Conservation (phyloP, 129 eudicot species). For the Flaveria ramosissima region DNA sequence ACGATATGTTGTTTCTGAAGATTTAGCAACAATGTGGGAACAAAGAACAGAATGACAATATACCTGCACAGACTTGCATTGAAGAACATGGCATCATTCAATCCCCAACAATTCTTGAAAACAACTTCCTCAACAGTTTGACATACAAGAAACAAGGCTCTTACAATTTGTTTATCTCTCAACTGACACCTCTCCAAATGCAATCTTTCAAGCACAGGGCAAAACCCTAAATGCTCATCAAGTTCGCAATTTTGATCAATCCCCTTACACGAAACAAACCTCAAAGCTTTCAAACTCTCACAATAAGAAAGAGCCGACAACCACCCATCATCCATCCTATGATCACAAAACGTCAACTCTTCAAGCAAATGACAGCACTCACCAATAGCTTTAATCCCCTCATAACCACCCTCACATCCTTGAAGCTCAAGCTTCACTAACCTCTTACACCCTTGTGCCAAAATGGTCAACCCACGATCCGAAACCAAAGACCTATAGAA, state of each 20-base stretch:
- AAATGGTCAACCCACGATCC: slow-evolving; percentile 79
- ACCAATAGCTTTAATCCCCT: slow-evolving; percentile 78
- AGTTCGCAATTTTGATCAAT: slow-evolving; percentile 50
- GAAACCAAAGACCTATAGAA: slow-evolving; percentile 58
- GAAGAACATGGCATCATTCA: slow-evolving; percentile 62
- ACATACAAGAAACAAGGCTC: slow-evolving; percentile 70
- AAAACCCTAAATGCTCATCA: slow-evolving; percentile 62
- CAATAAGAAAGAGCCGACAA: slow-evolving; percentile 68
- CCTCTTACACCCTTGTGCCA: slow-evolving; percentile 84
- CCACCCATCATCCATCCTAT: slow-evolving; percentile 85
- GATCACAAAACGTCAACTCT: slow-evolving; percentile 62
- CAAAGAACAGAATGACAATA: background rate
- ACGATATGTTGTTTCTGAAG: background rate
- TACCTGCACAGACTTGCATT: slow-evolving; percentile 67
- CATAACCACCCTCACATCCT: slow-evolving; percentile 84
- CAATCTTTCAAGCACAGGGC: slow-evolving; percentile 55
- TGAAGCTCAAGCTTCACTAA: slow-evolving; percentile 75
- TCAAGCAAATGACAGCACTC: slow-evolving; percentile 85
- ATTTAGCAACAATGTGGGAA: slow-evolving; percentile 8
- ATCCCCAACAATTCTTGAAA: slow-evolving; percentile 74
- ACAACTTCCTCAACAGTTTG: slow-evolving; percentile 48
- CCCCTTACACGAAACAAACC: slow-evolving; percentile 57
- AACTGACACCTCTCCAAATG: slow-evolving; percentile 82
- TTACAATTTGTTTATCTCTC: slow-evolving; percentile 50
- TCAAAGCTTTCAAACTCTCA: slow-evolving; percentile 64